Conservation (phyloP, 257 asterid species). For the Misopates orontium region DNA sequence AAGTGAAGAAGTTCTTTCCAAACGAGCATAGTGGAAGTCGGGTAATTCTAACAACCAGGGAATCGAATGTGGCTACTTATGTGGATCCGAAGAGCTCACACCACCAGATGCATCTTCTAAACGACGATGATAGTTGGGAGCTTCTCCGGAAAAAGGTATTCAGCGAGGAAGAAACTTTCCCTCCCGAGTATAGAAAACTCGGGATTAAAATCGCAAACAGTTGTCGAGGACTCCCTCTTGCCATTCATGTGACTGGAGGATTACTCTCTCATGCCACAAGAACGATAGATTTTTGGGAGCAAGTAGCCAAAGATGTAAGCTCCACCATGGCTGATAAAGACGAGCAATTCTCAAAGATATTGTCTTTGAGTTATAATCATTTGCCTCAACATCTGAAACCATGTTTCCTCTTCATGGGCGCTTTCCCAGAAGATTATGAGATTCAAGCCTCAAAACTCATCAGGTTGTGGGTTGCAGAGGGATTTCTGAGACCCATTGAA, state of each 20-base stretch:
- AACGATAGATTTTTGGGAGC: conserved; percentile 5
- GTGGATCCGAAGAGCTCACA: neutral
- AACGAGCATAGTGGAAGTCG: neutral
- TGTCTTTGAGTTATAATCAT: conserved; percentile 3
- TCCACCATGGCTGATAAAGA: conserved; percentile 17
- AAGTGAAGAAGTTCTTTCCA: neutral
- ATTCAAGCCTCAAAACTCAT: neutral
- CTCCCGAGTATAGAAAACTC: neutral
- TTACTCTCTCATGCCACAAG: neutral
- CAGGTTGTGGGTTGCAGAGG: neutral
- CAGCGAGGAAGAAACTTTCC: conserved; percentile 1
- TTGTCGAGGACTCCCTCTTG: conserved; percentile 35
- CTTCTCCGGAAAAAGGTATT: conserved; percentile 30
- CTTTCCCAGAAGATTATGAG: neutral
- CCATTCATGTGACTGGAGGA: conserved; percentile 27
- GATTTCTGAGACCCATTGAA: neutral
- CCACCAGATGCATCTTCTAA: conserved; percentile 23
- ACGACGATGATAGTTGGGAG: conserved; percentile 15
- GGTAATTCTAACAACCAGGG: conserved; percentile 22
- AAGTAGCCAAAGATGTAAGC: conserved; percentile 12
- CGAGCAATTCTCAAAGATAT: neutral
- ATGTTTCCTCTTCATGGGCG: conserved; percentile 9
- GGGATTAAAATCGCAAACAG: conserved; percentile 20
- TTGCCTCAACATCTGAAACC: conserved; percentile 9
- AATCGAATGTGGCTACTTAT: conserved; percentile 6